Evolutionary conservation across 495 filamentous ascomycete genomes (phyloP), one percentile per base, ranked within the genome.

Genomic region (Bathelium albidoporum): DNA sequence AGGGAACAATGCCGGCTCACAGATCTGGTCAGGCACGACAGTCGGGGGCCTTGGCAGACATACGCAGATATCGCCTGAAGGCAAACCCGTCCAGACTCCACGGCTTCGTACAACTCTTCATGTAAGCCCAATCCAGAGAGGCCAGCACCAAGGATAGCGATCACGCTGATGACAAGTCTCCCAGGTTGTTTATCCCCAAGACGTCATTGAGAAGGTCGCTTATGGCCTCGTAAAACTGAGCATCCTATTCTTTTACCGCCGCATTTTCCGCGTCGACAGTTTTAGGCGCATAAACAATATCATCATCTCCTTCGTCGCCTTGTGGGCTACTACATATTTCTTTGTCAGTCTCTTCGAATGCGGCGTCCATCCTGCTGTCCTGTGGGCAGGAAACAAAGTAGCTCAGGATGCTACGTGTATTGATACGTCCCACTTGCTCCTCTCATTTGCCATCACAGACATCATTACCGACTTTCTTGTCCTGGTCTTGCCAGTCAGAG

Each of bases 391-490:
- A 29, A 9, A n/a, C 49, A 55, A 55, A 16, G 49, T 3, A 16
- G 49, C 20, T 20, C 49, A 55, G 29, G 49, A 55, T 55, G 61
- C 61, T 20, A 53, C 43, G 10, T 63, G 61, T 24, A 34, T 63
- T 32, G 20, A 63, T 24, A 58, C 24, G 3, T 28, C 28, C 18
- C 29, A 14, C n/a, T 34, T 63, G 26, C 53, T 45, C 26, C 29
- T 63, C 2, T 45, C 32, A 7, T 63, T 55, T 41, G 61, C 61
- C 10, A 58, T 58, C 20, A 58, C 43, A 10, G 53, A 63, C 32
- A 24, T 63, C 44, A 32, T 58, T 45, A 63, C 41, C 45, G 61
- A 63, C 20, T 45, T 63, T 22, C 45, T 63, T 41, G 61, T 63
- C 12, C 44, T 63, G 2, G 43, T 53, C 2, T 20, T 63, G 7